Evolutionary conservation across 768 basidiomycete species (phyloP).

Genomic region (Neoboletus brunneissimus): DNA sequence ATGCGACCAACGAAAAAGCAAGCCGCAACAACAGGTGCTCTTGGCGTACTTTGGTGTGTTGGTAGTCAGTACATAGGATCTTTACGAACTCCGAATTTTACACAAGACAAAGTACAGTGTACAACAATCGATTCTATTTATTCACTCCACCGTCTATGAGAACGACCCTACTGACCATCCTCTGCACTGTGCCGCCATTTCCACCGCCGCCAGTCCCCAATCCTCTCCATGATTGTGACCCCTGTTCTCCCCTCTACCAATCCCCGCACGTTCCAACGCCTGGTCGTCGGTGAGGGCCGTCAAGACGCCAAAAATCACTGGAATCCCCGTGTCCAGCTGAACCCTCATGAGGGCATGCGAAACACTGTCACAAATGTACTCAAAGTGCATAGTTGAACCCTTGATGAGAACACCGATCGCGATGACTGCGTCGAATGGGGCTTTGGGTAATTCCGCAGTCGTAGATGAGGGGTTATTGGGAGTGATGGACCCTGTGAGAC

Average conservation of each 20-base stretch:
- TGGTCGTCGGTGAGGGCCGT: constrained; percentile 93
- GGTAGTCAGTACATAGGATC: too few relatives aligned
- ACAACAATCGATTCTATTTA: constrained; percentile 5
- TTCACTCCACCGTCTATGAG: constrained; percentile 6
- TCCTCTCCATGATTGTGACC: constrained; percentile 98
- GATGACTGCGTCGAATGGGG: constrained; percentile 92
- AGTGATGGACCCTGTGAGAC: constrained; percentile 37
- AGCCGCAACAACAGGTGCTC: background rate
- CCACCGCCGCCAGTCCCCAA: constrained; percentile 96
- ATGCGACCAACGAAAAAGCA: background rate
- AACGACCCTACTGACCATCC: constrained; percentile 75
- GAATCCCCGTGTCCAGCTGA: constrained; percentile 89
- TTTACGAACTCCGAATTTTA: background rate
- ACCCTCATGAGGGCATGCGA: constrained; percentile 93
- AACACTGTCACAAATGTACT: constrained; percentile 95
- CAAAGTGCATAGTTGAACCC: constrained; percentile 98
- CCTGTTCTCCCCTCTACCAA: constrained; percentile 63
- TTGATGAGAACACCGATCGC: constrained; percentile 99
- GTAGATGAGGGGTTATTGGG: constrained; percentile 32
- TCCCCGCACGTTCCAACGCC: constrained; percentile 90
- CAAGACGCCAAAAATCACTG: constrained; percentile 95
- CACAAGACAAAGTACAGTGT: background rate
- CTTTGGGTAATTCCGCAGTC: constrained; percentile 40
- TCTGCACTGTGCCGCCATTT: constrained; percentile 72
- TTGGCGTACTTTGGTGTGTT: background rate